phyloP scores from a whole-genome alignment of 305 asterid genomes.

The Striga hermonthica region DNA sequence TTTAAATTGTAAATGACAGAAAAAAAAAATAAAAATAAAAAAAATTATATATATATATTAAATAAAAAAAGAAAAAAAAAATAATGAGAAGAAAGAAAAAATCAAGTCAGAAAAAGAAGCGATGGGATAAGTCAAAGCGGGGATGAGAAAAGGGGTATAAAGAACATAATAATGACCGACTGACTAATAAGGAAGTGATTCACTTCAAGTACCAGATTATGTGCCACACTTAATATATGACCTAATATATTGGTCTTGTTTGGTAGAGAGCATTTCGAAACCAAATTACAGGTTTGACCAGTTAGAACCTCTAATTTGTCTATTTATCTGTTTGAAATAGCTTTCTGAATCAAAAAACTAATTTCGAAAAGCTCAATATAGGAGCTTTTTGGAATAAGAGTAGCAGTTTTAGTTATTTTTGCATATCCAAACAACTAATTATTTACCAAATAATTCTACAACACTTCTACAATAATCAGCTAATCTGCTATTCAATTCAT shows the following conservation, averaged over 20 bases:
- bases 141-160: not conserved
- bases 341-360: too few species aligned
- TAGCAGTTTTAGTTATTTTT: too few species aligned
- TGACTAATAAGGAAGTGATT: not conserved
- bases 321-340: too few species aligned
- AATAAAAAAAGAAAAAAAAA: not conserved
- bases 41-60: too few species aligned
- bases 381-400: too few species aligned
- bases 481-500: not conserved
- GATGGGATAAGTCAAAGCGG: not conserved
- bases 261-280: too few species aligned
- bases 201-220: not conserved
- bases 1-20: not conserved
- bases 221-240: not conserved
- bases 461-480: too few species aligned
- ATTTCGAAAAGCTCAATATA: too few species aligned
- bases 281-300: too few species aligned
- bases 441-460: too few species aligned
- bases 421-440: too few species aligned
- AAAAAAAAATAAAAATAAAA: conserved; percentile 5
- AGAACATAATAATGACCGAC: not conserved
- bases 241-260: not conserved
- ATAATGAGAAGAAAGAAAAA: not conserved
- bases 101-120: not conserved
- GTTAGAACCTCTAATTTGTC: too few species aligned